These are phyloP conservation scores for Carex scoparia DNA, from an alignment of 176 grass and related monocot genomes.

Conservation along the genomic window DNA sequence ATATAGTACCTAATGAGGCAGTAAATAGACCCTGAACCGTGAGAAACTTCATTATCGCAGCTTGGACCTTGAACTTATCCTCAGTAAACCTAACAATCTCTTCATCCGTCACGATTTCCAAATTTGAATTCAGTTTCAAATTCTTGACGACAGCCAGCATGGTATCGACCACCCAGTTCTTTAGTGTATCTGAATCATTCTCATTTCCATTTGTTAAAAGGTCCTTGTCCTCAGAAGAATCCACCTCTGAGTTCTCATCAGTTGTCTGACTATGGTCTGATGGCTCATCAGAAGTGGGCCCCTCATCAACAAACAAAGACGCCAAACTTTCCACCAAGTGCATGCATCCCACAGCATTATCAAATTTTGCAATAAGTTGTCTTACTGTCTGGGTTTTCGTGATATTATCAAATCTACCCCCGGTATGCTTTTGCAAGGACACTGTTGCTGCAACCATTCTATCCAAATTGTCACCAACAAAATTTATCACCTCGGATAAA, in stretches of 20 bases:
- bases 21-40: constrained; percentile 92
- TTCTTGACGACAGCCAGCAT: constrained; percentile 82
- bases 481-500: constrained; percentile 54
- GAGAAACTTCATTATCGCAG: constrained; percentile 88
- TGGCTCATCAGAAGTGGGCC: constrained; percentile 63
- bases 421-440: constrained; percentile 73
- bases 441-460: constrained; percentile 57
- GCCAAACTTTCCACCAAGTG: constrained; percentile 83
- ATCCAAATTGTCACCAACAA: constrained; percentile 62
- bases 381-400: constrained; percentile 78
- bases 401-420: constrained; percentile 73
- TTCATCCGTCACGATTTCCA: constrained; percentile 46
- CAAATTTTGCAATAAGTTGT: constrained; percentile 54
- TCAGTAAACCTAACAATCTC: constrained; percentile 60
- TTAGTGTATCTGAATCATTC: constrained; percentile 50
- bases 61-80: constrained; percentile 76
- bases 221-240: constrained; percentile 59
- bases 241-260: constrained; percentile 88
- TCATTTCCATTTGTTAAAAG: constrained; percentile 26
- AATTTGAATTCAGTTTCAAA: constrained; percentile 19
- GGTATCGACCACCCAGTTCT: constrained; percentile 88
- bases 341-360: constrained; percentile 53
- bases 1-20: constrained; percentile 59
- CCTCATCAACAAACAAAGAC: constrained; percentile 78
- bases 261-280: constrained; percentile 98